Evolutionary conservation across 768 basidiomycete species (phyloP).

Genomic region (Trametes coccinea): DNA sequence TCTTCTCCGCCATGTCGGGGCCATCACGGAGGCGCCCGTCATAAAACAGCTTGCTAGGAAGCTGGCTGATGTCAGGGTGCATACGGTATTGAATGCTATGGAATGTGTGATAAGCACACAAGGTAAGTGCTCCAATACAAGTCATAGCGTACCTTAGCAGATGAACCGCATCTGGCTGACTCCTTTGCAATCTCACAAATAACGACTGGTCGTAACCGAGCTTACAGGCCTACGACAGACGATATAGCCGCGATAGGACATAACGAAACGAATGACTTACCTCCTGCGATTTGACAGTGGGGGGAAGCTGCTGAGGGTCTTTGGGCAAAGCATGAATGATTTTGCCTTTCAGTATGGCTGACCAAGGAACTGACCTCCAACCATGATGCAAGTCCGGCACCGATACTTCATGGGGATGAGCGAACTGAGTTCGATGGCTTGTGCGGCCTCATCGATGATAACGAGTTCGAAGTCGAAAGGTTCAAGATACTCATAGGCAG

Average conservation of each 20-base stretch:
- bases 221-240: constrained; percentile 51
- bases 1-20: constrained; percentile 83
- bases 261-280: constrained; percentile 37
- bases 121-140: background rate
- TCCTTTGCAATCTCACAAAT: constrained; percentile 87
- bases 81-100: constrained; percentile 97
- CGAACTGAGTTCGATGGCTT: constrained; percentile 92
- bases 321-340: background rate
- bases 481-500: constrained; percentile 86
- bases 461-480: constrained; percentile 91
- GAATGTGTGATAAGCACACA: background rate
- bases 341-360: background rate
- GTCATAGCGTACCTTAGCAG: constrained; percentile 69
- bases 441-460: constrained; percentile 97
- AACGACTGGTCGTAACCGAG: constrained; percentile 87
- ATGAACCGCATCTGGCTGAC: constrained; percentile 81
- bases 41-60: constrained; percentile 92
- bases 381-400: constrained; percentile 84
- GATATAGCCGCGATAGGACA: background rate
- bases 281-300: constrained; percentile 74
- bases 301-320: constrained; percentile 95
- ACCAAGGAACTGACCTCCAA: constrained; percentile 62
- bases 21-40: constrained; percentile 78
- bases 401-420: constrained; percentile 92
- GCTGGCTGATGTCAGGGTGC: constrained; percentile 92